Percentiles rank a stretch among this genome's conserved stretches.
Conservation (phyloP, 768 basidiomycete species). For the Boletus rubescentipes region DNA sequence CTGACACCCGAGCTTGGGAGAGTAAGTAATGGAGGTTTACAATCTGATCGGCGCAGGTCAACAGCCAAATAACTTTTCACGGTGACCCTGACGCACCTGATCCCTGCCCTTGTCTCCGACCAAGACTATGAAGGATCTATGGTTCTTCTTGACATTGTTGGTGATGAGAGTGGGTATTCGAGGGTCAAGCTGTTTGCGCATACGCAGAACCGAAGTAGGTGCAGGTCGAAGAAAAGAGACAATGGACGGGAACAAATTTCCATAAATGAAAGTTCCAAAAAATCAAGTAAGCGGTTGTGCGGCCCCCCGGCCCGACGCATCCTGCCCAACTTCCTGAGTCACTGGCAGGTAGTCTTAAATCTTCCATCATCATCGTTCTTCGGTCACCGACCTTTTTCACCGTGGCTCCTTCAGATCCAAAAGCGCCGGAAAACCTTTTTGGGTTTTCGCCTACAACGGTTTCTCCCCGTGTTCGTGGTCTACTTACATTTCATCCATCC, state of each 20-base stretch:
- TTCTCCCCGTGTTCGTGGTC: too few species aligned
- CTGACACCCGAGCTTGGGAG: slow-evolving; percentile 86
- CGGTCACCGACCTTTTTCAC: too few species aligned
- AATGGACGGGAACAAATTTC: neutral
- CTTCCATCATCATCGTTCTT: too few species aligned
- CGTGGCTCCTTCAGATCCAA: too few species aligned
- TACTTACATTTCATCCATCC: too few species aligned
- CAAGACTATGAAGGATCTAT: slow-evolving; percentile 93
- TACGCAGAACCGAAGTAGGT: slow-evolving; percentile 24
- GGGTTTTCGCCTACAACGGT: too few species aligned
- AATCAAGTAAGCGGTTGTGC: too few species aligned
- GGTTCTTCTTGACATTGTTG: slow-evolving; percentile 91
- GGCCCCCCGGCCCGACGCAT: too few species aligned
- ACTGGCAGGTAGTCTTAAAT: too few species aligned
- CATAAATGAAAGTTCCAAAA: neutral
- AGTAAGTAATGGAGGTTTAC: slow-evolving; percentile 96
- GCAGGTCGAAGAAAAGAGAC: neutral
- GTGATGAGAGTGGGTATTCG: slow-evolving; percentile 90
- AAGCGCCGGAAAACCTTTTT: too few species aligned
- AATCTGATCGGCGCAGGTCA: slow-evolving; percentile 45
- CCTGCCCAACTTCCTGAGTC: too few species aligned
- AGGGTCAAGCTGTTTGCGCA: slow-evolving; percentile 89
- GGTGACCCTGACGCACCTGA: slow-evolving; percentile 56
- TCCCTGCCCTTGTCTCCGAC: slow-evolving; percentile 93
- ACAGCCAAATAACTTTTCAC: neutral